A percentile compares a stretch with the other conserved stretches of the same genome.
Conservation (phyloP, 176 grass and related monocot genomes). For the Zoysia japonica region DNA sequence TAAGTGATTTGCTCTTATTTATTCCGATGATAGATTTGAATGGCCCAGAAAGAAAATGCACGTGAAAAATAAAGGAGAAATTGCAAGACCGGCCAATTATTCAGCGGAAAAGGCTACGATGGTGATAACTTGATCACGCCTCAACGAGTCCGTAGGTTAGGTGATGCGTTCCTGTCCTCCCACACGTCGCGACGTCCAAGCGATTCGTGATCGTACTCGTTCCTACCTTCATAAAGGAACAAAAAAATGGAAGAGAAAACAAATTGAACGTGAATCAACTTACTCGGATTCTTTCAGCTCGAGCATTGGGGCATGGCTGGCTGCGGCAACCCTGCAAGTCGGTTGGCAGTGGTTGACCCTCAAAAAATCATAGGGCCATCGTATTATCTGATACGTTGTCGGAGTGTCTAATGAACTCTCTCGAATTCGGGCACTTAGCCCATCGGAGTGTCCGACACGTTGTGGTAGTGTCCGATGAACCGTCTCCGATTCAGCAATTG, state of each 20-base stretch:
- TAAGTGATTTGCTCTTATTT: not conserved
- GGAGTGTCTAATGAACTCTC: no score
- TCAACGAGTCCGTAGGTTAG: conserved; percentile 34
- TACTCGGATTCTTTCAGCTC: not conserved
- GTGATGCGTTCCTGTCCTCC: conserved; percentile 42
- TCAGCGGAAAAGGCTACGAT: not conserved
- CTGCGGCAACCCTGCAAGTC: no score
- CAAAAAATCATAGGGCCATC: no score
- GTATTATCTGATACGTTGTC: no score
- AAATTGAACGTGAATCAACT: not conserved
- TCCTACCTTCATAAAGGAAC: not conserved
- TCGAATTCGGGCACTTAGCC: no score
- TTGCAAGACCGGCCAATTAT: not conserved
- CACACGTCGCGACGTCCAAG: conserved; percentile 5
- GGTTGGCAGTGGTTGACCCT: no score
- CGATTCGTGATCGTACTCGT: not conserved
- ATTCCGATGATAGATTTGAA: conserved; percentile 14
- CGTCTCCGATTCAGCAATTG: no score
- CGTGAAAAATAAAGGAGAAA: conserved; percentile 12
- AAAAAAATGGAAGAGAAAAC: not conserved
- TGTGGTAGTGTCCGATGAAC: no score
- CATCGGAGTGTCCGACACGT: no score
- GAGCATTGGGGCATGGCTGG: no score
- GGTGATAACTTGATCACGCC: conserved; percentile 35
- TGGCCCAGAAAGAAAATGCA: not conserved